Percentiles rank a stretch among this genome's conserved stretches.
phyloP scores from a whole-genome alignment of 2,329 filamentous ascomycete species.

The Tetracladium maxilliforme region DNA sequence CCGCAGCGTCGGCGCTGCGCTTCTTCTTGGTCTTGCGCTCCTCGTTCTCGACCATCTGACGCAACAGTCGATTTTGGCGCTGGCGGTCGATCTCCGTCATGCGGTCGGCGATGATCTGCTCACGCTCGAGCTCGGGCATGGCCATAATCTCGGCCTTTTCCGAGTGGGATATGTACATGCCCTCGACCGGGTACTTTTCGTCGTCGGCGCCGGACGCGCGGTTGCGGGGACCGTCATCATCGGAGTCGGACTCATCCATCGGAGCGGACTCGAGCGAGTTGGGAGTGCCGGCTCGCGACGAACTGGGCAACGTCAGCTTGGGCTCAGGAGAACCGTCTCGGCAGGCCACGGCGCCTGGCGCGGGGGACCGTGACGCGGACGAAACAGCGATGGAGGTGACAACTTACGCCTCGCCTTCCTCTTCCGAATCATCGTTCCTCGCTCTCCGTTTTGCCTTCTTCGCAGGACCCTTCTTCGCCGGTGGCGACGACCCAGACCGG shows the following conservation, averaged over 20 bases:
- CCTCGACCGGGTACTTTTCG: constrained; percentile 72
- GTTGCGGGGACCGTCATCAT: constrained; percentile 46
- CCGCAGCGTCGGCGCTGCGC: constrained; percentile 66
- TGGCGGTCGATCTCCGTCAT: constrained; percentile 69
- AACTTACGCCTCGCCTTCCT: constrained; percentile 75
- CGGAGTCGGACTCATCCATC: constrained; percentile 85
- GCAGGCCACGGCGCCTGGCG: constrained; percentile 4
- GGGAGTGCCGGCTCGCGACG: constrained; percentile 52
- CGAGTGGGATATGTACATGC: constrained; percentile 59
- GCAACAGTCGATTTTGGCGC: constrained; percentile 69
- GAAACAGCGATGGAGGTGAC: constrained; percentile 5
- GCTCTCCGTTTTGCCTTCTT: constrained; percentile 33
- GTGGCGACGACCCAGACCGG: too few relatives aligned
- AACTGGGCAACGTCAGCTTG: constrained; percentile 30
- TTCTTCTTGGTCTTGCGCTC: constrained; percentile 54
- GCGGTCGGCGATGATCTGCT: constrained; percentile 79
- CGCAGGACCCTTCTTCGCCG: constrained; percentile 19
- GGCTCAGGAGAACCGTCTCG: too few relatives aligned
- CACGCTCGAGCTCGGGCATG: constrained; percentile 81
- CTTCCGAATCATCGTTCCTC: constrained; percentile 49
- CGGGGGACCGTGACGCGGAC: constrained; percentile 6
- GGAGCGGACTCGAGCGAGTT: constrained; percentile 68
- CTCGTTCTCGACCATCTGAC: constrained; percentile 55
- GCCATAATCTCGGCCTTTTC: constrained; percentile 70
- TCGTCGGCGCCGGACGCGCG: constrained; percentile 31